Percentiles rank a stretch among this genome's conserved stretches.
phyloP scores from a whole-genome alignment of 495 filamentous ascomycete genomes.

The Penicillium angulare region DNA sequence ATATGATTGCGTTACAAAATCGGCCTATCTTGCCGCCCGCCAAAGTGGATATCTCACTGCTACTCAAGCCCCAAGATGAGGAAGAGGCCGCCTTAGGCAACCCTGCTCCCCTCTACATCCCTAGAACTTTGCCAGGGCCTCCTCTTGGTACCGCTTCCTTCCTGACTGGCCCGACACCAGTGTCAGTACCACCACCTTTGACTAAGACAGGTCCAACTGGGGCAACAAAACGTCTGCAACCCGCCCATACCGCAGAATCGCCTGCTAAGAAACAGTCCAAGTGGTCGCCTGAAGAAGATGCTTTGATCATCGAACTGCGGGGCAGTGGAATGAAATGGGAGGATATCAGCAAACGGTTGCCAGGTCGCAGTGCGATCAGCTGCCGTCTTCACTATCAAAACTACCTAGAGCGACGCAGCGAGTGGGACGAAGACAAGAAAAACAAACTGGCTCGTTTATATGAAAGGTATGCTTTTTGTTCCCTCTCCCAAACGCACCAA shows the following conservation, averaged over 20 bases:
- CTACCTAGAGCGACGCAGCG: constrained; percentile 83
- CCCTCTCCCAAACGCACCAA: background rate
- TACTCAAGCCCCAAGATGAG: constrained; percentile 78
- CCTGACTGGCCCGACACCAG: constrained; percentile 32
- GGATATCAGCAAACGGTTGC: constrained; percentile 86
- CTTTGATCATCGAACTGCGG: constrained; percentile 82
- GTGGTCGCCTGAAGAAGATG: constrained; percentile 91
- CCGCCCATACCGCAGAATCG: constrained; percentile 57
- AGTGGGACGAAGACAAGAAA: constrained; percentile 97
- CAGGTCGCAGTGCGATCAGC: constrained; percentile 87
- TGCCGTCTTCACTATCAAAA: constrained; percentile 97
- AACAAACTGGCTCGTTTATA: constrained; percentile 93
- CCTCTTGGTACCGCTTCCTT: constrained; percentile 34
- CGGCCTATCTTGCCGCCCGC: constrained; percentile 51
- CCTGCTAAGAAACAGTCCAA: constrained; percentile 95
- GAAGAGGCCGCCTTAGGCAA: constrained; percentile 62
- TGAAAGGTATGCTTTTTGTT: constrained; percentile 69
- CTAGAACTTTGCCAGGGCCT: constrained; percentile 49
- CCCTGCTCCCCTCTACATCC: constrained; percentile 49
- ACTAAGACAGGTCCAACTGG: constrained; percentile 33
- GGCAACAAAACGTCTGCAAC: constrained; percentile 51
- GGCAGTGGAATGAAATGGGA: constrained; percentile 96
- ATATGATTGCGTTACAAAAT: constrained; percentile 54
- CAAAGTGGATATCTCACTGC: constrained; percentile 87
- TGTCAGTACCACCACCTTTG: constrained; percentile 28